Evolutionary conservation across 2,329 filamentous ascomycete species (phyloP), one percentile per base, ranked within the genome.

Genomic region (Pyrenophora teres): DNA sequence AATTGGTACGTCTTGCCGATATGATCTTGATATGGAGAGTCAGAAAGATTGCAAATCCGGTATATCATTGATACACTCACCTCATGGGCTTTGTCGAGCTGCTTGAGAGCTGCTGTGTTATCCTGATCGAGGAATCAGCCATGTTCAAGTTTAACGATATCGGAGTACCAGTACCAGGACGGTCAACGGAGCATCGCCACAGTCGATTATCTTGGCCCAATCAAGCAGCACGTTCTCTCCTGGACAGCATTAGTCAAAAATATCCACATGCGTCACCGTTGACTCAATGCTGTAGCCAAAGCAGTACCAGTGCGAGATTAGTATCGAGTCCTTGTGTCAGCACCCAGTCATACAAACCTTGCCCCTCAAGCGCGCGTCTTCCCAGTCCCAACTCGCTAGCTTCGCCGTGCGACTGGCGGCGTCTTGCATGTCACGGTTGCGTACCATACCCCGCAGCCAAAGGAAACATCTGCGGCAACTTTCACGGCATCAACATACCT

Each of bases 201-300:
- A 83, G 54, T 84, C 81, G 3, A 83, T 76, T 3, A 83, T 74
- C 52, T 77, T 80, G 0, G 80, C 78, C 75, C 81, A 82, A 48
- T 77, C 71, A 18, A 70, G 54, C 46, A 80, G 77, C 4, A 72
- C 62, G 52, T 80, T 81, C 8, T 72, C 56, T n/a, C 69, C 70
- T 74, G 39, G 21, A 15, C 35, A 7, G 42, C 10, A 25, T 52
- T n/a, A 52, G 36, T 39, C 15, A 12, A 30, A 2, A 30, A 30
- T 2, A 30, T 30, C 27, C 27, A 13, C 27, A 30, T 12, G 10
- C 27, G 9, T 13, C 9, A 30, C 27, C 27, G 12, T 9, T 10
- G 10, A 13, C 9, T 13, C 10, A 12, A 30, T 30, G 27, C 27
- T 30, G 27, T 30, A 12, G 8, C 27, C 27, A 30, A 13, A 12